These are phyloP conservation scores for Phytopythium aichiense DNA, from an alignment of 352 stramenopile genomes.

Conservation along the genomic window DNA sequence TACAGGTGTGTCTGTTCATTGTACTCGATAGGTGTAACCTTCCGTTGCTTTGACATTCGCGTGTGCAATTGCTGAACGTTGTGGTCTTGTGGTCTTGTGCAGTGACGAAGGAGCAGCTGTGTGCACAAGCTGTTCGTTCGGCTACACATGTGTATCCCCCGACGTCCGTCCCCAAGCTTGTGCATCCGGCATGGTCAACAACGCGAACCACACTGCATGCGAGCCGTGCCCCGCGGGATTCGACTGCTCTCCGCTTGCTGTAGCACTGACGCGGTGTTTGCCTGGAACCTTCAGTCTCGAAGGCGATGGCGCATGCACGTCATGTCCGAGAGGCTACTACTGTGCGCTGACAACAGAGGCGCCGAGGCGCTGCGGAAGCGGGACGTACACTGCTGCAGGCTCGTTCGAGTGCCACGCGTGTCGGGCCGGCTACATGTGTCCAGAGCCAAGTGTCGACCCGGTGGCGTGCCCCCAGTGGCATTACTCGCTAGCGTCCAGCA, in stretches of 20 bases:
- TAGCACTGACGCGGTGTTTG: constrained; percentile 14
- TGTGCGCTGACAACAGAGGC: constrained; percentile 29
- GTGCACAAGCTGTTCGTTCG: constrained; percentile 44
- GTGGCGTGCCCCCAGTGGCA: constrained; percentile 33
- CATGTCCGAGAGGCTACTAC: constrained; percentile 45
- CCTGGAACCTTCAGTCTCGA: constrained; percentile 38
- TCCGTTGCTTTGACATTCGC: too few relatives aligned
- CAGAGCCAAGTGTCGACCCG: constrained; percentile 34
- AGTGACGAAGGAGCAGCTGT: constrained; percentile 28
- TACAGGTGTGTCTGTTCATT: not conserved
- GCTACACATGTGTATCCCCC: constrained; percentile 32
- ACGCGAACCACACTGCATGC: constrained; percentile 37
- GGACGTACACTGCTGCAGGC: constrained; percentile 23
- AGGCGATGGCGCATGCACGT: constrained; percentile 33
- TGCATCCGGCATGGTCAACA: constrained; percentile 34
- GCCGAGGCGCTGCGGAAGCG: constrained; percentile 28
- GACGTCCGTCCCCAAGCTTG: constrained; percentile 24
- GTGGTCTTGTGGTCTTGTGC: not conserved
- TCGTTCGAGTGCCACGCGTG: constrained; percentile 39
- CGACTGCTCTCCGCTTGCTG: constrained; percentile 27
- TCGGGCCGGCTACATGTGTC: constrained; percentile 36
- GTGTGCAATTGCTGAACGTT: not conserved
- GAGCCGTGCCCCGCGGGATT: constrained; percentile 40
- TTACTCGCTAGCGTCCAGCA: constrained; percentile 37
- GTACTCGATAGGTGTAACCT: too few relatives aligned